Conservation (phyloP, 148 eudicot species). For the Amaranthus hypochondriacus region DNA sequence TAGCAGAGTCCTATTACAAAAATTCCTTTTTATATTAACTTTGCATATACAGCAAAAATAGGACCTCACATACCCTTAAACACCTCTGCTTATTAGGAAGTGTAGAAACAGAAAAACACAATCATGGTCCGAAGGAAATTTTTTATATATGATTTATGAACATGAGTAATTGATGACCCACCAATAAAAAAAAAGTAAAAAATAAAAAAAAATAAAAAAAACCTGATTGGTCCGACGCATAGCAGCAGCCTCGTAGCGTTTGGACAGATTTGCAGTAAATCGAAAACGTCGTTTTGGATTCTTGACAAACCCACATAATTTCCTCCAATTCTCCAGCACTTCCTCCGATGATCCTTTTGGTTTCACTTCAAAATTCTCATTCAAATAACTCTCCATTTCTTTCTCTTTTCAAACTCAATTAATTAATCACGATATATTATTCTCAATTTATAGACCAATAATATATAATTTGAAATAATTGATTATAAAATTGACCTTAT, state of each 20-base stretch:
- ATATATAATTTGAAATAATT: no score
- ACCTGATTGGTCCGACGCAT: constrained; percentile 57
- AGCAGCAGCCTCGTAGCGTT: constrained; percentile 46
- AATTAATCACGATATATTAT: background rate
- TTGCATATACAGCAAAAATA: no score
- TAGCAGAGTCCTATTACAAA: no score
- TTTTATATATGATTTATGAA: no score
- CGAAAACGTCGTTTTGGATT: constrained; percentile 48
- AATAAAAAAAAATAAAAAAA: background rate
- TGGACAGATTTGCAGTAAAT: constrained; percentile 41
- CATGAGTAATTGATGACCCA: no score
- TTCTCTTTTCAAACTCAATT: background rate
- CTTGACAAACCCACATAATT: constrained; percentile 38
- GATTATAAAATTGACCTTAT: background rate
- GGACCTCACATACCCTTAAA: no score
- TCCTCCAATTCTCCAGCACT: constrained; percentile 35
- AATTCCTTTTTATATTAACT: no score
- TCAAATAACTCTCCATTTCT: constrained; percentile 40
- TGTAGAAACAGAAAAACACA: no score
- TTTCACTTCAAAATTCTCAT: constrained; percentile 35
- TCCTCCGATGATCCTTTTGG: constrained; percentile 38
- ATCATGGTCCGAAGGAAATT: no score
- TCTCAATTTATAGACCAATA: no score
- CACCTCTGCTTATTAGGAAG: no score
- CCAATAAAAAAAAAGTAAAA: background rate